Evolutionary conservation across 495 filamentous ascomycete genomes (phyloP).

Genomic region (Pyrenopolyporus hunteri): DNA sequence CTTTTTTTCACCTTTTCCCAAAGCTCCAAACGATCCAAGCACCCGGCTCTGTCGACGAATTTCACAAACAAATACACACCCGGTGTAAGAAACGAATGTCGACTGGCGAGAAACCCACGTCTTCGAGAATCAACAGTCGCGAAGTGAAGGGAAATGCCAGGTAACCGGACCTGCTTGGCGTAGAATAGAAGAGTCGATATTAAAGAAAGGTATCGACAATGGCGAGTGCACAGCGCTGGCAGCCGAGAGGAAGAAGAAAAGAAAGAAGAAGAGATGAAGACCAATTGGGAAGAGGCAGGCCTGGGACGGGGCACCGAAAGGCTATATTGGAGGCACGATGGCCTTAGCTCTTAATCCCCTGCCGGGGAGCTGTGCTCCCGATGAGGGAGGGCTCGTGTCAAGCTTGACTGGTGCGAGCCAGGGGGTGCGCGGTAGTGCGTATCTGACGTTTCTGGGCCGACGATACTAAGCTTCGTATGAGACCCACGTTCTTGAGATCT

Average conservation of each 20-base stretch:
- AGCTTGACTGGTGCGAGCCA: conserved; percentile 40
- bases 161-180: conserved; percentile 55
- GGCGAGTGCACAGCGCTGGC: conserved; percentile 53
- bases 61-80: conserved; percentile 23
- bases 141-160: conserved; percentile 46
- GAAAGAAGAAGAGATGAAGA: conserved; percentile 39
- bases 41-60: conserved; percentile 26
- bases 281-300: conserved; percentile 37
- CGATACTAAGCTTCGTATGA: conserved; percentile 46
- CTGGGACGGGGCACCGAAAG: conserved; percentile 41
- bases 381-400: conserved; percentile 50
- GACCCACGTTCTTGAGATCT: conserved; percentile 54
- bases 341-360: conserved; percentile 30
- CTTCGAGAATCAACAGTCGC: conserved; percentile 26
- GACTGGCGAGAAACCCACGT: conserved; percentile 17
- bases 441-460: conserved; percentile 50
- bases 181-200: conserved; percentile 47
- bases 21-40: conserved; percentile 34
- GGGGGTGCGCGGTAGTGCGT: conserved; percentile 20
- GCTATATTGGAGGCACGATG: conserved; percentile 49
- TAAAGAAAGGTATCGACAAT: conserved; percentile 55
- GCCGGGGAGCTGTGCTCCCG: conserved; percentile 41
- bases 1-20: conserved; percentile 27
- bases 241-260: conserved; percentile 41
- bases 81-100: conserved; percentile 30